A percentile compares a stretch with the other conserved stretches of the same genome.
Evolutionary conservation across 306 rosid species (phyloP).

Genomic region (Alnus rubra): DNA sequence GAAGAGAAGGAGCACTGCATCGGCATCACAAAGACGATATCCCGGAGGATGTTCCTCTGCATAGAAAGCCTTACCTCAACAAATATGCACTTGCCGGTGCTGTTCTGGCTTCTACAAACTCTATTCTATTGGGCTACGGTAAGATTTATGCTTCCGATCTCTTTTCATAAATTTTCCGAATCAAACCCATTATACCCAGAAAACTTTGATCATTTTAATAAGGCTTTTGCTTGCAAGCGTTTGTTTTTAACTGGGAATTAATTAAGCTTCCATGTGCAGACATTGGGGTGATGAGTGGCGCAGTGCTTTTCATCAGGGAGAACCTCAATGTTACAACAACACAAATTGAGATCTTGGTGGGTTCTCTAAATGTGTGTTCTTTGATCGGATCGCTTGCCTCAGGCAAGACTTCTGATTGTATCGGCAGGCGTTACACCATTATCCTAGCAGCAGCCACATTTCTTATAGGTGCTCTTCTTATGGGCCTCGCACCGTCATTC

Average conservation of each 20-base stretch:
- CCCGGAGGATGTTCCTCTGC: background rate
- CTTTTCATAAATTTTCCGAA: constrained; percentile 12
- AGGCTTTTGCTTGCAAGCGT: background rate
- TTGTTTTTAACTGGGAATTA: background rate
- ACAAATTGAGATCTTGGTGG: constrained; percentile 73
- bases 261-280: constrained; percentile 26
- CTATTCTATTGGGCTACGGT: constrained; percentile 88
- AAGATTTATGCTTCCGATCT: constrained; percentile 30
- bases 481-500: constrained; percentile 74
- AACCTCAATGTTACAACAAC: constrained; percentile 54
- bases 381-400: constrained; percentile 74
- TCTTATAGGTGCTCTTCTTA: constrained; percentile 59
- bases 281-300: constrained; percentile 96
- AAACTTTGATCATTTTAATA: background rate
- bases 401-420: constrained; percentile 66
- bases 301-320: constrained; percentile 58
- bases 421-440: constrained; percentile 80
- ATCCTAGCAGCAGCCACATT: constrained; percentile 57
- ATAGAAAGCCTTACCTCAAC: constrained; percentile 43
- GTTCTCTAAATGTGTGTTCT: constrained; percentile 66
- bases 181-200: background rate
- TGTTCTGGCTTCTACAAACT: constrained; percentile 78
- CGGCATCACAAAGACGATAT: constrained; percentile 3
- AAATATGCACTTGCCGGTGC: constrained; percentile 62
- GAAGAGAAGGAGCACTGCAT: background rate